These are phyloP conservation scores for Botrytis porri DNA, from an alignment of 2,329 filamentous ascomycete genomes.

Conservation along the genomic window DNA sequence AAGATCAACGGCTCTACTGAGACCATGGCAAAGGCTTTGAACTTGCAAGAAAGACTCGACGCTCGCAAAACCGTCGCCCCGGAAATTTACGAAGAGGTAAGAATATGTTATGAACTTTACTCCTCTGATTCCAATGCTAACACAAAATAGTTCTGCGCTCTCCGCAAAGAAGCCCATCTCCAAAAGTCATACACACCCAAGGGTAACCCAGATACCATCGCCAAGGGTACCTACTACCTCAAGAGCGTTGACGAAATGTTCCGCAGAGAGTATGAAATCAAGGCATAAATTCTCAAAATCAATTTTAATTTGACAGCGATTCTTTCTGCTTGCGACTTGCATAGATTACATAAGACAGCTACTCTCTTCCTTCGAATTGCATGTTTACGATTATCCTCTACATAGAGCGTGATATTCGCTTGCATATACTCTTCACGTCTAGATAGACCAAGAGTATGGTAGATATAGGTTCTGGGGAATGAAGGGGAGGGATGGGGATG, in stretches of 20 bases:
- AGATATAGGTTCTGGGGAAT: background rate
- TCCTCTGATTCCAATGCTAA: constrained; percentile 28
- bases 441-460: background rate
- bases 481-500: background rate
- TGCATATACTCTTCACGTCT: constrained; percentile 8
- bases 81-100: constrained; percentile 70
- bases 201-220: constrained; percentile 65
- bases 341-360: background rate
- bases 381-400: constrained; percentile 2
- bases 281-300: constrained; percentile 50
- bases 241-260: constrained; percentile 82
- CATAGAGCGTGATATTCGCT: constrained; percentile 6
- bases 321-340: constrained; percentile 3
- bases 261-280: constrained; percentile 73
- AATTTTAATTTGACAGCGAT: constrained; percentile 9
- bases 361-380: constrained; percentile 3
- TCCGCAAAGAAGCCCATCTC: constrained; percentile 79
- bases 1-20: constrained; percentile 70
- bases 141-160: constrained; percentile 63
- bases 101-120: constrained; percentile 34
- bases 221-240: constrained; percentile 71
- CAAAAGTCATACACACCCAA: constrained; percentile 74
- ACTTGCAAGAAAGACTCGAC: constrained; percentile 67
- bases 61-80: constrained; percentile 65
- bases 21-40: constrained; percentile 62